These are phyloP conservation scores for Monilinia laxa DNA, from an alignment of 2,329 filamentous ascomycete species.

Conservation along the genomic window DNA sequence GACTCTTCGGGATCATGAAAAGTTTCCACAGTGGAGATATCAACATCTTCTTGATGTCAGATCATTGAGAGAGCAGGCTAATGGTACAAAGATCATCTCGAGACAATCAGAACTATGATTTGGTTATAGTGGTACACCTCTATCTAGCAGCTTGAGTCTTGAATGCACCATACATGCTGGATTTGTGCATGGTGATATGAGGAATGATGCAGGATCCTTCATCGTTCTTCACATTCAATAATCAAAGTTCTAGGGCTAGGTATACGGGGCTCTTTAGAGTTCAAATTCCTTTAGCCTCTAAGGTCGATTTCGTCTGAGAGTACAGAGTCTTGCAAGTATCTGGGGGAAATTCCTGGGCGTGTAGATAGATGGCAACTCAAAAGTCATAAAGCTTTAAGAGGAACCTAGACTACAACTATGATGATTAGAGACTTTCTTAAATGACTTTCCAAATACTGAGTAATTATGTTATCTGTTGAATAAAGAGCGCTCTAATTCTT, in stretches of 20 bases:
- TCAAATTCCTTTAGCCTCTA: neutral
- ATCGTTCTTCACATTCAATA: neutral
- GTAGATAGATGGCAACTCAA: neutral
- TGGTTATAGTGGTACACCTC: neutral
- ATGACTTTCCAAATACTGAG: too few relatives aligned
- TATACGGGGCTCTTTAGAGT: neutral
- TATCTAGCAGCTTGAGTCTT: too few relatives aligned
- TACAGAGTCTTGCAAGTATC: neutral
- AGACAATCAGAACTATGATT: neutral
- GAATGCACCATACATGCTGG: neutral
- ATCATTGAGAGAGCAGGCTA: neutral
- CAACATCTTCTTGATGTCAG: neutral
- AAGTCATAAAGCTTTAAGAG: too few relatives aligned
- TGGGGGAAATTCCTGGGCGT: neutral
- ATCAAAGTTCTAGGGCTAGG: neutral
- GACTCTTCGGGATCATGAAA: neutral
- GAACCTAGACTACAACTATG: too few relatives aligned
- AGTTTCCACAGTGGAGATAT: neutral
- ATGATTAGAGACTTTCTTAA: too few relatives aligned
- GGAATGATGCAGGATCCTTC: neutral
- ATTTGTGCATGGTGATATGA: neutral
- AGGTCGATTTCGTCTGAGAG: neutral
- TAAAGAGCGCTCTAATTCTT: too few relatives aligned
- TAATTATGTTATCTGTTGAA: too few relatives aligned
- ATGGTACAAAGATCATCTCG: too few relatives aligned